Conservation (phyloP, 306 rosid species). For the Rosa lucieae region DNA sequence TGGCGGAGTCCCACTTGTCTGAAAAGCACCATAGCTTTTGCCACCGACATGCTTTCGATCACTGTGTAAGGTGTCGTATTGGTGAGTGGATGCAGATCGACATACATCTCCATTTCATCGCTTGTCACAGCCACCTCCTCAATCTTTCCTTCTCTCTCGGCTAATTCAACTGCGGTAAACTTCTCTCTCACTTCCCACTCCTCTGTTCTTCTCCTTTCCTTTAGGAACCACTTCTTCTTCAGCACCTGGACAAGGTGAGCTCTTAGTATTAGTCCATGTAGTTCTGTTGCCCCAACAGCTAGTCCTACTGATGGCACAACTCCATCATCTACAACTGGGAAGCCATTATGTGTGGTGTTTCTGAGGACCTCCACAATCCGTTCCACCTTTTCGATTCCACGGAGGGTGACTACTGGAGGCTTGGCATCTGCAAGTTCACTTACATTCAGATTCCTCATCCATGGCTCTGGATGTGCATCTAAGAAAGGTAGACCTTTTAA, state of each 20-base stretch:
- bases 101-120: slow-evolving; percentile 78
- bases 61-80: slow-evolving; percentile 83
- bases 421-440: slow-evolving; percentile 80
- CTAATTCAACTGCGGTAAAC: slow-evolving; percentile 74
- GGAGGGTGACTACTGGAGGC: slow-evolving; percentile 61
- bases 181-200: slow-evolving; percentile 90
- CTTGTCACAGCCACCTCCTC: slow-evolving; percentile 74
- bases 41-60: slow-evolving; percentile 69
- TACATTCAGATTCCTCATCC: slow-evolving; percentile 88
- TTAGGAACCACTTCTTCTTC: slow-evolving; percentile 79
- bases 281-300: slow-evolving; percentile 48
- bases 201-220: slow-evolving; percentile 70
- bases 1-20: slow-evolving; percentile 85
- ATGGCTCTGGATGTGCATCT: slow-evolving; percentile 86
- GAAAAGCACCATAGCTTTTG: slow-evolving; percentile 90
- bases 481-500: slow-evolving; percentile 89
- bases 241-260: slow-evolving; percentile 73
- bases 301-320: slow-evolving; percentile 46
- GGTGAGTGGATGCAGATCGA: slow-evolving; percentile 88
- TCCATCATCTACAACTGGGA: slow-evolving; percentile 67
- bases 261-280: slow-evolving; percentile 81
- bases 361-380: slow-evolving; percentile 71
- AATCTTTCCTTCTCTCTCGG: slow-evolving; percentile 67
- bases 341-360: slow-evolving; percentile 83
- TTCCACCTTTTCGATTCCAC: slow-evolving; percentile 70